These are phyloP conservation scores for Porpolomopsis calyptriformis DNA, from an alignment of 768 basidiomycete genomes.

Conservation along the genomic window DNA sequence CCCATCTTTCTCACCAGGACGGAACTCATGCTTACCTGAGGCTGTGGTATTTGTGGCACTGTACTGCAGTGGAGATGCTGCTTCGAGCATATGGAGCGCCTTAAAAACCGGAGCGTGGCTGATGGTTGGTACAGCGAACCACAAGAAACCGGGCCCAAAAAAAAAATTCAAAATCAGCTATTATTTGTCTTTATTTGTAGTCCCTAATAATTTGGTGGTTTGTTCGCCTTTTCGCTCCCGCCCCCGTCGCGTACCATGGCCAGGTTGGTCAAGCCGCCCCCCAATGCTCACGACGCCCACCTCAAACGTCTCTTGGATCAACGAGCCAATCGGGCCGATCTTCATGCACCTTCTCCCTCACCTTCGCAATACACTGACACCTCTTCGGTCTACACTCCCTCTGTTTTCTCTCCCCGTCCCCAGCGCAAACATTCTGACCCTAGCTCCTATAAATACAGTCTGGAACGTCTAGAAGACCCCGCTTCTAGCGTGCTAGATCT, in stretches of 20 bases:
- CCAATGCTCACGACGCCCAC: conserved; percentile 36
- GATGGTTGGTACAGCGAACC: no score
- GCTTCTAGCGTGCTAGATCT: conserved; percentile 46
- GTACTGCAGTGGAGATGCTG: no score
- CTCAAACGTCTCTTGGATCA: conserved; percentile 43
- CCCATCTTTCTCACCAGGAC: no score
- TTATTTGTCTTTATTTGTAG: no score
- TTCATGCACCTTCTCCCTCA: conserved; percentile 41
- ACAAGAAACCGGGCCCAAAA: no score
- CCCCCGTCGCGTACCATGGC: conserved; percentile 22
- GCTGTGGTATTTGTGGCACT: no score
- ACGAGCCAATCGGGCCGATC: conserved; percentile 39
- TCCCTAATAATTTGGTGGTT: no score
- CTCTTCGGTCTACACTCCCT: conserved; percentile 57
- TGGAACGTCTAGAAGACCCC: conserved; percentile 33
- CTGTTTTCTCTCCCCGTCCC: conserved; percentile 45
- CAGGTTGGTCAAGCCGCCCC: conserved; percentile 27
- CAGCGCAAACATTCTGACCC: conserved; percentile 20
- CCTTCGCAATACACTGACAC: conserved; percentile 53
- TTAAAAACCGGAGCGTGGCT: no score
- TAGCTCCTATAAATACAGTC: conserved; percentile 16
- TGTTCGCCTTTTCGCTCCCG: no score
- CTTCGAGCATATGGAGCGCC: no score
- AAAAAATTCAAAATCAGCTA: no score
- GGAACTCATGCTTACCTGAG: no score